Evolutionary conservation across 2,329 filamentous ascomycete genomes (phyloP).

Genomic region (Aspergillus hortae): DNA sequence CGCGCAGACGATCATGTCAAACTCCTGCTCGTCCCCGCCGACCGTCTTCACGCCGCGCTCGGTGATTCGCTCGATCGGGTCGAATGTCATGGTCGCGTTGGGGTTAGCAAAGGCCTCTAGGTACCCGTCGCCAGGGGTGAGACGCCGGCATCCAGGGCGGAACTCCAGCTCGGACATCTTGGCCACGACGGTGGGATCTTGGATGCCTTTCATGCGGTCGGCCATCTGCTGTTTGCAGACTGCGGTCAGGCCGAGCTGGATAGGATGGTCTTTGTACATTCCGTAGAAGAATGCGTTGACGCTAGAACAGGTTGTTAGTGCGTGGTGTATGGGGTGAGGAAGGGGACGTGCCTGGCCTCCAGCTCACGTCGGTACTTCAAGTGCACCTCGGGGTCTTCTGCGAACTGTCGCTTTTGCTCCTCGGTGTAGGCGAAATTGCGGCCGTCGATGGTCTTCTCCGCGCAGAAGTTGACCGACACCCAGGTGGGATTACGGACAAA

Average conservation of each 20-base stretch:
- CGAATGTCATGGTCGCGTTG: conserved; percentile 31
- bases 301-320: background rate
- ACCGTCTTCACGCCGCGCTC: conserved; percentile 20
- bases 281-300: conserved; percentile 4
- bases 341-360: background rate
- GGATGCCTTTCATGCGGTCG: conserved; percentile 12
- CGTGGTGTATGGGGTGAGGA: background rate
- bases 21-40: conserved; percentile 16
- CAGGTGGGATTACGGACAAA: conserved; percentile 26
- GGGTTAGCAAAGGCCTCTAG: conserved; percentile 44
- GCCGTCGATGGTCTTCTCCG: conserved; percentile 17
- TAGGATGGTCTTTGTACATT: background rate
- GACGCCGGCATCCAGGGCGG: conserved; percentile 42
- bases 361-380: background rate
- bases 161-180: conserved; percentile 1
- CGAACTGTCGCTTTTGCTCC: conserved; percentile 19
- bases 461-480: conserved; percentile 22
- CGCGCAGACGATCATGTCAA: conserved; percentile 22
- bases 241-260: background rate
- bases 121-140: conserved; percentile 52
- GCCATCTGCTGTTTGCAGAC: conserved; percentile 2
- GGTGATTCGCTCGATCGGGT: conserved; percentile 33
- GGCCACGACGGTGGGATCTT: conserved; percentile 5
- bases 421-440: conserved; percentile 23
- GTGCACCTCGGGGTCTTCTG: conserved; percentile 11